phyloP scores from a whole-genome alignment of 2,329 filamentous ascomycete genomes.

The Pseudopyrenochaeta lycopersici region DNA sequence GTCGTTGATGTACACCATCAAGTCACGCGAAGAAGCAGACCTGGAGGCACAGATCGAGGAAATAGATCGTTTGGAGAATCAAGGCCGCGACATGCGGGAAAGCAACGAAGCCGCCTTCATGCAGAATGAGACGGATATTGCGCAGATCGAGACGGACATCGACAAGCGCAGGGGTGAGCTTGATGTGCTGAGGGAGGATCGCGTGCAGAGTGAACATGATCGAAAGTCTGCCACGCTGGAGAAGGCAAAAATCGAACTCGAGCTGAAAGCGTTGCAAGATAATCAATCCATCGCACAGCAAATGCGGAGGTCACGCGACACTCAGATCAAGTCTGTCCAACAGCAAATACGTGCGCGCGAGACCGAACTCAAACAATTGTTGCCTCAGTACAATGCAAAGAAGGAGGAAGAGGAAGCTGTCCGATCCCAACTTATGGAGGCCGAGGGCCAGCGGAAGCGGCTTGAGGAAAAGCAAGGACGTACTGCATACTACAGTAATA shows the following conservation, averaged over 20 bases:
- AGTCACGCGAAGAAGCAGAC: slow-evolving; percentile 85
- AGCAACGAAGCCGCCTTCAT: slow-evolving; percentile 79
- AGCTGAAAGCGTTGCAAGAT: slow-evolving; percentile 82
- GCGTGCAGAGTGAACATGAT: slow-evolving; percentile 87
- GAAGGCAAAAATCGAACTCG: slow-evolving; percentile 86
- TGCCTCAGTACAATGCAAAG: slow-evolving; percentile 78
- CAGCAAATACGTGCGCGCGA: slow-evolving; percentile 79
- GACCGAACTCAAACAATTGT: slow-evolving; percentile 75
- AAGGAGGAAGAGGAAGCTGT: slow-evolving; percentile 77
- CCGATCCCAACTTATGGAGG: slow-evolving; percentile 76
- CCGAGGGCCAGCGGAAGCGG: slow-evolving; percentile 77
- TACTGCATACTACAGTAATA: slow-evolving; percentile 85
- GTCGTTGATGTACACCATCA: slow-evolving; percentile 93
- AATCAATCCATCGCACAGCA: slow-evolving; percentile 82
- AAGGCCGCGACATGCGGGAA: slow-evolving; percentile 84
- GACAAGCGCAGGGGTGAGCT: slow-evolving; percentile 82
- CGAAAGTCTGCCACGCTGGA: slow-evolving; percentile 81
- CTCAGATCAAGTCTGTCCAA: slow-evolving; percentile 76
- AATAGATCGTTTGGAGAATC: slow-evolving; percentile 82
- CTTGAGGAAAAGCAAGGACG: slow-evolving; percentile 93
- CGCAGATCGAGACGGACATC: slow-evolving; percentile 79
- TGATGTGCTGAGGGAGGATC: slow-evolving; percentile 84
- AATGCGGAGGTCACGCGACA: slow-evolving; percentile 73
- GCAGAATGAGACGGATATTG: slow-evolving; percentile 80
- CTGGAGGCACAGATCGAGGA: slow-evolving; percentile 80